phyloP scores from a whole-genome alignment of 1,284 basidiomycete genomes.

The Ustilago trichophora region DNA sequence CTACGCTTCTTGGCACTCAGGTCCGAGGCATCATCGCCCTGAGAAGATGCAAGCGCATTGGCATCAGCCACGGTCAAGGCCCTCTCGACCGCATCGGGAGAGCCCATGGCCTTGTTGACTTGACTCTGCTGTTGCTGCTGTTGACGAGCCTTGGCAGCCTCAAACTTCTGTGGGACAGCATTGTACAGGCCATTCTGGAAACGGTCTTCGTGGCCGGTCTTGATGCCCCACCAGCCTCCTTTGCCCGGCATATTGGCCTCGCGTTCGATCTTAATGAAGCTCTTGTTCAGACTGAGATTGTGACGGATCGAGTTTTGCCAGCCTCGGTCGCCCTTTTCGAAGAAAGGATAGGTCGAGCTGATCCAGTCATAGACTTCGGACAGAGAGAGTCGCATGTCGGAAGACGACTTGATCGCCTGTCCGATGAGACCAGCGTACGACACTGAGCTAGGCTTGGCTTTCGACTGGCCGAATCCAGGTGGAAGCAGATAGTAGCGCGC shows the following conservation, averaged over 20 bases:
- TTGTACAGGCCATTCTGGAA: conserved; percentile 62
- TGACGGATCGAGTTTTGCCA: conserved; percentile 96
- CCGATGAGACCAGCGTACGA: conserved; percentile 96
- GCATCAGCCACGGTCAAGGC: conserved; percentile 5
- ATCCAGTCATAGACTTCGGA: conserved; percentile 98
- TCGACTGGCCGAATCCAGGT: conserved; percentile 54
- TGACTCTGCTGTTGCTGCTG: conserved; percentile 27
- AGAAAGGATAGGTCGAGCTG: conserved; percentile 89
- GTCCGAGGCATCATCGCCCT: too few species aligned
- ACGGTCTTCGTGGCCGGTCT: conserved; percentile 61
- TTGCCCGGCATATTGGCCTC: conserved; percentile 67
- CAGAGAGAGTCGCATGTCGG: conserved; percentile 83
- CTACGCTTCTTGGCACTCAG: conserved; percentile 32
- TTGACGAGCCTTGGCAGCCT: conserved; percentile 43
- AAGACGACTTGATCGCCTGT: conserved; percentile 87
- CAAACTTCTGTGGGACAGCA: conserved; percentile 41
- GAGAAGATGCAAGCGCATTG: neutral
- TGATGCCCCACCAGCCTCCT: conserved; percentile 68
- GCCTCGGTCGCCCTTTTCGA: conserved; percentile 89
- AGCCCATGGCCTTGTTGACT: conserved; percentile 12
- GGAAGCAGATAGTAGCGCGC: conserved; percentile 63
- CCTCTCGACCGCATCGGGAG: conserved; percentile 26
- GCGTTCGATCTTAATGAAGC: conserved; percentile 73
- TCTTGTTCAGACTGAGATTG: conserved; percentile 83
- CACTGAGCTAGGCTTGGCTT: conserved; percentile 57